Base-by-base conservation (phyloP, 1,284 basidiomycete species). In the Pulchroboletus neoregius region DNA sequence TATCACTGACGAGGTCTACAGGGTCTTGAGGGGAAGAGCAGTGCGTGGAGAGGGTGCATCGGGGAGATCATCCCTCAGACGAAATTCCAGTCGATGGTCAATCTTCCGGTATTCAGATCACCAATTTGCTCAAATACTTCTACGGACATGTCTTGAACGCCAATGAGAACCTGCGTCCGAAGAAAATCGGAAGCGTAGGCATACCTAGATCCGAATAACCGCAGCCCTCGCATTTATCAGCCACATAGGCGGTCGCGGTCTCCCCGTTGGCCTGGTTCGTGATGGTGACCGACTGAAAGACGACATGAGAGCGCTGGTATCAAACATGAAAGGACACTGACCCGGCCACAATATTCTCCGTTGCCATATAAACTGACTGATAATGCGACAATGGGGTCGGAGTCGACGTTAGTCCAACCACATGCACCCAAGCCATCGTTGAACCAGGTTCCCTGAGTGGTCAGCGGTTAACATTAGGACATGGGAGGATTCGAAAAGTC, bases 151-250 rank as follows among this genome's bases (percentile, higher is more conserved):
- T 39, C 37, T 39, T 31, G 16, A 13, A 27, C 5, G 26, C 11
- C 13, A 16, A 16, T 27, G 6, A 39, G 24, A 12, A 16, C 9
- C 5, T 8, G 3, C 12, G 3, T 10, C 24, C 5, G 9, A 27
- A 20, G 20, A 32, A 15, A 35, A 27, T 24, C 13, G 23, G 15
- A 16, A 15, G 48, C 5, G n/a, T 18, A 1, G 15, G 57, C 71
- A 39, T 60, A 76, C 77, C 78, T 33, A 80, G 58, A 48, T 73
- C 71, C 32, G 61, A 48, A 2, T 58, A 53, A 15, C 54, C 61
- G 56, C 78, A 80, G 5, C 66, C 61, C 26, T 59, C 56, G 56
- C 78, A 80, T 55, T 71, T 71, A 56, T 80, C 78, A 16, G 63
- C 62, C n/a, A 70, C 73, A 50, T 58, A 57, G 30, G 67, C 78